Conservation (phyloP, 495 filamentous ascomycete species). For the Talaromyces nanjingensis region DNA sequence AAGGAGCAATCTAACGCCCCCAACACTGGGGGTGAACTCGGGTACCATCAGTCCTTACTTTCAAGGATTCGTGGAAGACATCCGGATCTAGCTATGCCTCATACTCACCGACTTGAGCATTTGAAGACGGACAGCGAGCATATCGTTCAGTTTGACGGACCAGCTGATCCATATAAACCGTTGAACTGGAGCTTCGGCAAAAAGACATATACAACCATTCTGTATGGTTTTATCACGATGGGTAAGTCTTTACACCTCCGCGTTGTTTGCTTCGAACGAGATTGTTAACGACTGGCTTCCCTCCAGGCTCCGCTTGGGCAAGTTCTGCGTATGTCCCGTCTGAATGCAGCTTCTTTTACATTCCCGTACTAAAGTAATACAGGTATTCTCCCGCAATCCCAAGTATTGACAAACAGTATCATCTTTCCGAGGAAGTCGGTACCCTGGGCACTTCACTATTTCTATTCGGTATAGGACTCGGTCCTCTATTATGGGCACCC, state of each 20-base stretch:
- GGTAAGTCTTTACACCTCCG: conserved; percentile 15
- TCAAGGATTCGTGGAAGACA: no score
- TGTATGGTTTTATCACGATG: conserved; percentile 52
- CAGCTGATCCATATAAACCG: conserved; percentile 58
- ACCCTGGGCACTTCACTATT: conserved; percentile 54
- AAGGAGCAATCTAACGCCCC: no score
- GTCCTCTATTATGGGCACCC: conserved; percentile 61
- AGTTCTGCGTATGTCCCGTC: conserved; percentile 34
- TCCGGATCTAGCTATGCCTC: no score
- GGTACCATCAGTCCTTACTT: no score
- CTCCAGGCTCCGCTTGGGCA: conserved; percentile 29
- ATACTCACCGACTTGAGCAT: no score
- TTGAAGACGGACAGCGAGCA: background rate
- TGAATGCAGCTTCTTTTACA: no score
- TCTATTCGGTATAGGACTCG: conserved; percentile 53
- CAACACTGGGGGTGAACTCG: no score
- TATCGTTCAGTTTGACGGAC: conserved; percentile 64
- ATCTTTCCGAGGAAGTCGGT: conserved; percentile 45
- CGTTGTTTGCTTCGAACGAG: no score
- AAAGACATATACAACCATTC: conserved; percentile 47
- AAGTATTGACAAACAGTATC: conserved; percentile 39
- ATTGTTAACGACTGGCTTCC: no score
- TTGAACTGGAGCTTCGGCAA: conserved; percentile 59
- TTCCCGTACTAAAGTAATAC: background rate
- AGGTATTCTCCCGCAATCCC: conserved; percentile 50